Base-by-base conservation (phyloP, 1,284 basidiomycete genomes). In the Melampsora occidentalis region DNA sequence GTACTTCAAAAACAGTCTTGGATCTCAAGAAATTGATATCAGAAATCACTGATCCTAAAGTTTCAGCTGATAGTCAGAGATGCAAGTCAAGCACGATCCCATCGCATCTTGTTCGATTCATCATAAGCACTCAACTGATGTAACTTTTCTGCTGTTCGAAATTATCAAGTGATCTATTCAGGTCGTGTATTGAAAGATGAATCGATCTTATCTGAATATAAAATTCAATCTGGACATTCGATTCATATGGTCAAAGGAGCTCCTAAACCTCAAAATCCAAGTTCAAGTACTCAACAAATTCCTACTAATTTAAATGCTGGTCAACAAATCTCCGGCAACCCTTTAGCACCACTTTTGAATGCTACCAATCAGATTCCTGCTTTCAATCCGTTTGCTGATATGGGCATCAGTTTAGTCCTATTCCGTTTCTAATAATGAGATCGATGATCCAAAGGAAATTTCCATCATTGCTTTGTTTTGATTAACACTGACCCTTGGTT, bases 1-100 rank as follows among this genome's bases (percentile, higher is more conserved):
- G 86, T 59, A 87, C 88, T 10, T 89, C 57, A 3, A 78, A 79
- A 85, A 90, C 89, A 0, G 92, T 95, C 51, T 84, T 86, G 64
- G 92, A 96, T 78, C 88, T 96, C 81, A 95, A 96, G 85, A 87
- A 90, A 79, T 89, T 90, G 46, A 92, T 96, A 83, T 89, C 92
- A 5, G 88, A 86, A 63, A 89, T 91, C 85, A 90, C 90, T 10
- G 89, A 93, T 80, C 91, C 72, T 12, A 59, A 49, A 39, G 77
- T 69, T 9, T 66, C 69, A 53, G 64, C 71, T 42, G 88, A 90
- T 79, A 90, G 91, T 39, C 72, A 75, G 51, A 67, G 72, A 51
- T 22, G 76, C 68, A 31, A 67, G 69, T 65, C 16, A 4, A 48
- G 35, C 18, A 22, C 2, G 9, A 2, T 28, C 22, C 31, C 7